Base-by-base conservation (phyloP, 108 stramenopile species). In the Stephanodiscus triporus region DNA sequence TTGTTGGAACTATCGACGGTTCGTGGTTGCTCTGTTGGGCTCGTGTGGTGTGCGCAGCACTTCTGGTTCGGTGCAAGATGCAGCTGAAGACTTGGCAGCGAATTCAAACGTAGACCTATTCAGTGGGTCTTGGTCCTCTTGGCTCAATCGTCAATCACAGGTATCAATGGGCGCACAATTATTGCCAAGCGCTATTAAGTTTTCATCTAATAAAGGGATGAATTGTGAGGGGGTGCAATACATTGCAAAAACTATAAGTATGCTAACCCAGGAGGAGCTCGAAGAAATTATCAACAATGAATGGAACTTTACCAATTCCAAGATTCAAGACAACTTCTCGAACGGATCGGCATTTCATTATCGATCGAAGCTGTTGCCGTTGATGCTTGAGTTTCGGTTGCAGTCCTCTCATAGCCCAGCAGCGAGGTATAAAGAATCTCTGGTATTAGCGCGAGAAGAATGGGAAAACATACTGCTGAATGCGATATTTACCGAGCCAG, bases 271-370 rank as follows among this genome's bases (percentile, higher is more conserved):
- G 66, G 29, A 24, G 42, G 62, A 77, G 40, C 43, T 77, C 19
- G 49, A 74, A 2, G 63, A 84, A 60, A 47, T 89, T 20, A 68
- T 92, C 43, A 57, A 50, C 34, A 67, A 76, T 22, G 95, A 95
- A 78, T 96, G 95, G 72, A 89, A 93, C n/a, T 99, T 95, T 78
- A 94, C 96, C 51, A 84, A 75, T 0, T 73, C 78, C 20, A 94
- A 93, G 66, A 97, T 99, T 59, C 60, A 87, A 54, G 73, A 93
- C 55, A 98, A 98, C 69, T 98, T 97, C 74, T 96, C 95, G 61
- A 99, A 99, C 80, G 97, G 96, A 79, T 97, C 96, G 13, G 98
- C 99, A 9, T 98, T 97, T 84, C 97, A 98, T 73, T 96, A 97
- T 76, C 89, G 98, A 30, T 91, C 88, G 60, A 89, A 96, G 58